These are phyloP conservation scores for Stevia rebaudiana DNA, from an alignment of 140 eudicot genomes.

Conservation along the genomic window DNA sequence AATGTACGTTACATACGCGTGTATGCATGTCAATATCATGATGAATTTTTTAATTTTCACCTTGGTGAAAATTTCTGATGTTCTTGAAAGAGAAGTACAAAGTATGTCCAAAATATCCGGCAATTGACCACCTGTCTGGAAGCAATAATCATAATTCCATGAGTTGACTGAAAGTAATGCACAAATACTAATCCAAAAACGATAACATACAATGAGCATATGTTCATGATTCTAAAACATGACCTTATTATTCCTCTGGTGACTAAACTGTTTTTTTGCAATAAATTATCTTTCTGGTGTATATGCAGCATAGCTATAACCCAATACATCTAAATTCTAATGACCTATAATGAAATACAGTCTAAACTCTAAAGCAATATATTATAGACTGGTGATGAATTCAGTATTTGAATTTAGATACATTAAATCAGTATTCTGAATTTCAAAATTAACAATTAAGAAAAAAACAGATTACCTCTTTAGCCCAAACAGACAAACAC, in stretches of 20 bases:
- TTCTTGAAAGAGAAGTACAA: conserved; percentile 74
- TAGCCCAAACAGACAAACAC: conserved; percentile 54
- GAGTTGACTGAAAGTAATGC: conserved; percentile 2
- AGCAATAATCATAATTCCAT: conserved; percentile 14
- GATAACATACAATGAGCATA: neutral
- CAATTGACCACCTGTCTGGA: conserved; percentile 51
- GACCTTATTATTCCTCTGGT: neutral
- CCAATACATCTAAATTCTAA: neutral
- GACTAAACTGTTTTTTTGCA: neutral
- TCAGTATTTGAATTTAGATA: neutral
- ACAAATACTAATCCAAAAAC: neutral
- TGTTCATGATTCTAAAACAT: neutral
- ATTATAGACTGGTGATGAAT: neutral
- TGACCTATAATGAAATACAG: neutral
- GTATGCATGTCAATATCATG: conserved; percentile 2
- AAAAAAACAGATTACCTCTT: conserved; percentile 49
- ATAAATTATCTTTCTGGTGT: neutral
- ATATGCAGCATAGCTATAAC: neutral
- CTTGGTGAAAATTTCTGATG: conserved; percentile 76
- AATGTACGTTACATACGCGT: conserved; percentile 9
- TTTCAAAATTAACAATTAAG: conserved; percentile 5
- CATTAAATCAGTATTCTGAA: neutral
- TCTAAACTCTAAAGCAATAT: neutral
- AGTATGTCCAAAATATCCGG: conserved; percentile 63
- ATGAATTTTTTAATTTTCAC: conserved; percentile 30